Conservation (phyloP, 2,329 filamentous ascomycete genomes). For the Venturia nashicola region DNA sequence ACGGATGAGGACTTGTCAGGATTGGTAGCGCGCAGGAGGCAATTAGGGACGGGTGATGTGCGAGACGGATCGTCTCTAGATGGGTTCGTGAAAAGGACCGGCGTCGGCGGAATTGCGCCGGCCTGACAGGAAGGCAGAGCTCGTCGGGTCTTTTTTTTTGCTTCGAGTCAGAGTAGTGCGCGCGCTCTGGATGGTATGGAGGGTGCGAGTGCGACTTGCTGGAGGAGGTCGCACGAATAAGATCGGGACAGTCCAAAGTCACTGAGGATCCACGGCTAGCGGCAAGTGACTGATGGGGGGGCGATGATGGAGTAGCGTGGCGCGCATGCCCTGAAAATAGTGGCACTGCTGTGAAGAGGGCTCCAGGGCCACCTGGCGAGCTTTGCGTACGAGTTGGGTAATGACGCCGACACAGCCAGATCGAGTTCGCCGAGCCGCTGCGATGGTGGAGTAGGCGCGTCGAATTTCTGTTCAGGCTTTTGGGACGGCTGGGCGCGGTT, state of each 20-base stretch:
- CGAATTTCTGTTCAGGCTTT: constrained; percentile 12
- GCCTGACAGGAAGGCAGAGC: constrained; percentile 15
- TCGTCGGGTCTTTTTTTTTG: neutral
- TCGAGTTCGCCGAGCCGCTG: constrained; percentile 24
- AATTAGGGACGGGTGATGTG: constrained; percentile 36
- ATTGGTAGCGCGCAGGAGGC: constrained; percentile 23
- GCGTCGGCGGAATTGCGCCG: constrained; percentile 27
- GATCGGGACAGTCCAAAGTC: neutral
- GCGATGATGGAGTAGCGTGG: constrained; percentile 19
- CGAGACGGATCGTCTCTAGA: constrained; percentile 27
- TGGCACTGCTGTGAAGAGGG: constrained; percentile 12
- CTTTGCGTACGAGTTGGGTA: constrained; percentile 2
- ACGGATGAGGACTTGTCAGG: constrained; percentile 17
- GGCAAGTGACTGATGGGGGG: constrained; percentile 16
- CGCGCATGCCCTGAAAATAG: constrained; percentile 26
- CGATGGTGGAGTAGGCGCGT: constrained; percentile 20
- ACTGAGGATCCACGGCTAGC: constrained; percentile 14
- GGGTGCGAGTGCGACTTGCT: constrained; percentile 1
- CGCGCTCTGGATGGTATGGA: neutral
- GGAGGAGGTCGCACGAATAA: neutral
- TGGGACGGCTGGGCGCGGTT: neutral
- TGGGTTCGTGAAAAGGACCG: constrained; percentile 18
- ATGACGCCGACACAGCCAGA: constrained; percentile 12
- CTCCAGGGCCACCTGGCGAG: neutral
- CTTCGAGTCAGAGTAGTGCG: constrained; percentile 6